Evolutionary conservation across 2,329 filamentous ascomycete genomes (phyloP).

Genomic region (Periconia macrospinosa): DNA sequence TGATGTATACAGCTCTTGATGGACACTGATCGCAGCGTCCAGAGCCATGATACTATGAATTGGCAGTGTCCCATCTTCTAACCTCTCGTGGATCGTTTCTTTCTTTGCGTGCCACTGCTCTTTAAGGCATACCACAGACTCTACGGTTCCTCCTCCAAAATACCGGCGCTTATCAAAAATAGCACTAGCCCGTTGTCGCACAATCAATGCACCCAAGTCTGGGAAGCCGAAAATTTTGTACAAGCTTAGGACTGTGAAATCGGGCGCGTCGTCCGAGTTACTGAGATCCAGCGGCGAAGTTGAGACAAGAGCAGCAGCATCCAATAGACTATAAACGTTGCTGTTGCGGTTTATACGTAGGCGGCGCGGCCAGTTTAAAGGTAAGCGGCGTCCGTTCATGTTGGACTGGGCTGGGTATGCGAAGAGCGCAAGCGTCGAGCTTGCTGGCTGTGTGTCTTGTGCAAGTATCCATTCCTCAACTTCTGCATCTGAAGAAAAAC

Average conservation of each 20-base stretch:
- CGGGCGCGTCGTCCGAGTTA: conserved; percentile 64
- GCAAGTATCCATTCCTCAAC: conserved; percentile 66
- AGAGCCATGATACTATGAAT: conserved; percentile 89
- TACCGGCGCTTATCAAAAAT: conserved; percentile 71
- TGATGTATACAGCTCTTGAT: conserved; percentile 69
- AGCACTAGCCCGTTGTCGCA: conserved; percentile 69
- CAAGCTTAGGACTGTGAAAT: conserved; percentile 85
- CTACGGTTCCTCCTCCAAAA: conserved; percentile 93
- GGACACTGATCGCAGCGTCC: conserved; percentile 70
- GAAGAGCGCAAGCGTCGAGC: conserved; percentile 55
- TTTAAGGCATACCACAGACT: conserved; percentile 78
- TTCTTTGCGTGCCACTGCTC: conserved; percentile 85
- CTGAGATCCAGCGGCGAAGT: conserved; percentile 76
- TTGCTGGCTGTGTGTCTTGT: conserved; percentile 19
- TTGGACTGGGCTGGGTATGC: conserved; percentile 92
- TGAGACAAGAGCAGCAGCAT: conserved; percentile 79
- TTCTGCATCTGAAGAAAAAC: conserved; percentile 65
- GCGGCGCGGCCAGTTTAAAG: conserved; percentile 65
- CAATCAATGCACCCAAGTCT: conserved; percentile 81
- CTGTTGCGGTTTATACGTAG: conserved; percentile 47
- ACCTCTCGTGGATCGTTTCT: conserved; percentile 71
- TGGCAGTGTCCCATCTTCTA: conserved; percentile 91
- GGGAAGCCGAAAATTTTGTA: conserved; percentile 99
- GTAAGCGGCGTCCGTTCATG: conserved; percentile 79
- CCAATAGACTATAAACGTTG: conserved; percentile 70